Evolutionary conservation across 2,329 filamentous ascomycete genomes (phyloP), one percentile per base, ranked within the genome.

Genomic region (Macrophomina pseudophaseolina): DNA sequence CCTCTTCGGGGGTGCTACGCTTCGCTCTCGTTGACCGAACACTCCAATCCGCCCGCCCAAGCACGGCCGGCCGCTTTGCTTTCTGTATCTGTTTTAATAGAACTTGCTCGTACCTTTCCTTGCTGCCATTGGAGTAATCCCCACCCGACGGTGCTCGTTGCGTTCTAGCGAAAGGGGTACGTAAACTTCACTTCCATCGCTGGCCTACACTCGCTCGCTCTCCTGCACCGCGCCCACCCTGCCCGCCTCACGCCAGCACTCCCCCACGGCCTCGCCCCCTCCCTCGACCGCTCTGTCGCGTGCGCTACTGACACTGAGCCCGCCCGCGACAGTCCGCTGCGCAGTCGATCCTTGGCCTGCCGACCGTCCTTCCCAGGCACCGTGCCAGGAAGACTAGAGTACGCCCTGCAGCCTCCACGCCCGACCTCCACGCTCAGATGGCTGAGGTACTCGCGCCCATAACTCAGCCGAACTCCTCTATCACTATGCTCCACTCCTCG

Each of bases 401-500:
- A 54, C 66, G 42, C 64, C 38, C 56, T 49, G 49, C 54, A 51
- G 44, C 64, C 46, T 66, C 53, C 58, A 49, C 64, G 48, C 32
- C 8, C 33, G 33, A 35, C 56, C 49, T 64, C 49, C 28, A 63
- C 63, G 70, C 71, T 72, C 74, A 75, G 72, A 80, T 80, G 78
- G 78, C 78, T 76, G 76, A 79, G 73, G 77, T 80, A 82, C 81
- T 84, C 70, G 76, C 81, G 72, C 81, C 80, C 70, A 79, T 81
- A 72, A 76, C 81, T 71, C 79, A 80, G 75, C 76, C 79, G 67
- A 74, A 81, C 72, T 78, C 76, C 73, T 77, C 81, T 73, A 82
- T 83, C 74, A 81, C 80, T 71, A 83, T 84, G 81, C 79, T 83
- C 72, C 82, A 83, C 73, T 79, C 82, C 63, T 80, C 82, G 68